Conservation (phyloP, 2,329 filamentous ascomycete genomes). For the Curvularia verruculosa region DNA sequence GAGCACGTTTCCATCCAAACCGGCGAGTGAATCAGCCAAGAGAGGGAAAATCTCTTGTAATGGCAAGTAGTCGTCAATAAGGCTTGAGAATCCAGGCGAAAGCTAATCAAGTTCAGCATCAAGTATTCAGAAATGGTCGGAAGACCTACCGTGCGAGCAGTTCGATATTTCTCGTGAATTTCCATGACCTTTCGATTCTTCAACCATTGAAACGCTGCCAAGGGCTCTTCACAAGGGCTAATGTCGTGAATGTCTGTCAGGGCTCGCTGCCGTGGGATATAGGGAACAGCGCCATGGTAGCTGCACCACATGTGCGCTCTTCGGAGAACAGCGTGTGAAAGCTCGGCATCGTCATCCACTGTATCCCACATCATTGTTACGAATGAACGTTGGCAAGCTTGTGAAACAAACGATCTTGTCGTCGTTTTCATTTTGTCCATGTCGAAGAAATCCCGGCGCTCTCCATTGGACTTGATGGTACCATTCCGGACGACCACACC, state of each 20-base stretch:
- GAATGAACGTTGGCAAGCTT: conserved; percentile 45
- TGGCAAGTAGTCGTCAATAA: conserved; percentile 41
- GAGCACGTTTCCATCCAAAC: conserved; percentile 32
- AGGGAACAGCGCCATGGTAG: conserved; percentile 46
- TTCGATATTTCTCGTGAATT: conserved; percentile 44
- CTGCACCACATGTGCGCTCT: conserved; percentile 47
- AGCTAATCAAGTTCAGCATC: conserved; percentile 26
- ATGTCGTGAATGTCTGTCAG: conserved; percentile 34
- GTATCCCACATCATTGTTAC: conserved; percentile 50
- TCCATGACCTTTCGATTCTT: conserved; percentile 46
- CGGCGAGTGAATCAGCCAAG: conserved; percentile 31
- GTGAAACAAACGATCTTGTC: conserved; percentile 46
- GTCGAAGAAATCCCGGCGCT: conserved; percentile 46
- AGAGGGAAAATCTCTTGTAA: conserved; percentile 39
- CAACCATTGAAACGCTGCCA: conserved; percentile 49
- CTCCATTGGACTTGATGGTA: conserved; percentile 43
- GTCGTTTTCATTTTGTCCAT: conserved; percentile 51
- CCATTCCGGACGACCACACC: conserved; percentile 46
- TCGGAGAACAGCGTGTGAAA: conserved; percentile 46
- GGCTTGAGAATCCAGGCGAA: conserved; percentile 37
- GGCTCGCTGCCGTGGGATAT: conserved; percentile 34
- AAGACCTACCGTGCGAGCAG: conserved; percentile 33
- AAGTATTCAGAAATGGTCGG: not conserved
- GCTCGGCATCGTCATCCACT: conserved; percentile 39
- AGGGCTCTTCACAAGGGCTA: conserved; percentile 37